Evolutionary conservation across 1,139 yeast genomes (phyloP), one percentile per base, ranked within the genome.

Genomic region (Debaryomyces coudertii): DNA sequence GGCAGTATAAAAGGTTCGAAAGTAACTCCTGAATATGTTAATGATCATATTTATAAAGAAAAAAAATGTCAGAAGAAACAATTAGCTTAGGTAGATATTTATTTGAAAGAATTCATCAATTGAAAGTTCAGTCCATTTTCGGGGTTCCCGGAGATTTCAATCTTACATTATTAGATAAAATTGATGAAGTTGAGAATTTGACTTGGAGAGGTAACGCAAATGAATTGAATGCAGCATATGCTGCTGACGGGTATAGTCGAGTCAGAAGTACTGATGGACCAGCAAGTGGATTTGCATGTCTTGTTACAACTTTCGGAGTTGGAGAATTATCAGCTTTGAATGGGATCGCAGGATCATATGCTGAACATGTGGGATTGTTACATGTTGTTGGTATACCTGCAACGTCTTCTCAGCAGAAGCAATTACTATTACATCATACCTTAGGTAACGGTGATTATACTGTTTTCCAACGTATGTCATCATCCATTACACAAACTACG

Each of bases 81-180:
- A 63, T 82, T 36, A 68, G 84, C 39, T 69, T 84, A 56, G 88
- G 88, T 57, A 75, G 76, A 51, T 84, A 81, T 58, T 65, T 84
- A 48, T 84, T 84, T 58, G 86, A 80, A 66, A 75, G 86, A 69
- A 70, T 83, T 50, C 68, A 68, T 57, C 85, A 83, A 63, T 68
- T 82, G 43, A 81, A 80, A 25, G 77, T 85, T 50, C 71, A 77
- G 53, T 85, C 93, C 59, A 73, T 86, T 57, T 83, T 86, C 53
- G 93, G 93, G 47, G 86, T 86, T 33, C 93, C 93, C 8, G 90
- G 90, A 53, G 93, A 86, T 62, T 86, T 85, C 77, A 87, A 86
- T 66, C 73, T 87, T 55, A 71, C 84, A 9, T 68, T 87, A 39
- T 72, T 86, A 43, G 93, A 86, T 60, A 80, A 82, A 60, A 70